Conservation (phyloP, 2,329 filamentous ascomycete species). For the Whalleya microplaca region DNA sequence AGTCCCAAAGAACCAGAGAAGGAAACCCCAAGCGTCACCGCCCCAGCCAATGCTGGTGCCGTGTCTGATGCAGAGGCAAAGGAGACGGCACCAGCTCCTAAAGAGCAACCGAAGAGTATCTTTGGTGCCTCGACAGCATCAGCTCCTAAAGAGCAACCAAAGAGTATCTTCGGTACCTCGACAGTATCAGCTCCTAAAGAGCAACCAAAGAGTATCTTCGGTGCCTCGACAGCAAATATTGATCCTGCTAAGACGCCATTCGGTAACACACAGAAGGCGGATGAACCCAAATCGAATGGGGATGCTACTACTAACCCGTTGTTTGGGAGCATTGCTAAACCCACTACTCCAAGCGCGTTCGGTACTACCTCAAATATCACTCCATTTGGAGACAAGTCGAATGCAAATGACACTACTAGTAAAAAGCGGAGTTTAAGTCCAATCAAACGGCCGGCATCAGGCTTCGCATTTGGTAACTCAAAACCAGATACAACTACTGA, state of each 20-base stretch:
- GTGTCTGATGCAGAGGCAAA: slow-evolving; percentile 8
- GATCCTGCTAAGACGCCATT: slow-evolving; percentile 19
- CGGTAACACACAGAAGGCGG: slow-evolving; percentile 11
- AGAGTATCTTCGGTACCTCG: slow-evolving; percentile 12
- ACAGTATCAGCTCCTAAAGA: slow-evolving; percentile 3
- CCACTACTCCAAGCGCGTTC: slow-evolving; percentile 25
- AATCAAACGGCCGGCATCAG: slow-evolving; percentile 27
- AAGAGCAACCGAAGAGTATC: slow-evolving; percentile 9
- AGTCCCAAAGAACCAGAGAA: slow-evolving; percentile 18
- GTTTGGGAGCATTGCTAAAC: slow-evolving; percentile 24
- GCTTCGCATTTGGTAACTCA: slow-evolving; percentile 19
- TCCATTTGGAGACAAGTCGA: slow-evolving; percentile 40
- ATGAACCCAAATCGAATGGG: slow-evolving; percentile 10
- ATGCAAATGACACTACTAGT: slow-evolving; percentile 31
- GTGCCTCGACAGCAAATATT: slow-evolving; percentile 13
- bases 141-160: slow-evolving; percentile 8
- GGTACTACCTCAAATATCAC: slow-evolving; percentile 34
- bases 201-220: slow-evolving; percentile 2
- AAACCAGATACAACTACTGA: slow-evolving; percentile 13
- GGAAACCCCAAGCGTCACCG: not conserved
- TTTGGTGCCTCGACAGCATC: slow-evolving; percentile 13
- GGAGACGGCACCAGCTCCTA: slow-evolving; percentile 9
- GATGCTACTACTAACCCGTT: slow-evolving; percentile 5
- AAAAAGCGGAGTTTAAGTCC: slow-evolving; percentile 45
- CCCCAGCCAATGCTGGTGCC: slow-evolving; percentile 2